Conservation (phyloP, 257 asterid genomes). For the Striga asiatica region DNA sequence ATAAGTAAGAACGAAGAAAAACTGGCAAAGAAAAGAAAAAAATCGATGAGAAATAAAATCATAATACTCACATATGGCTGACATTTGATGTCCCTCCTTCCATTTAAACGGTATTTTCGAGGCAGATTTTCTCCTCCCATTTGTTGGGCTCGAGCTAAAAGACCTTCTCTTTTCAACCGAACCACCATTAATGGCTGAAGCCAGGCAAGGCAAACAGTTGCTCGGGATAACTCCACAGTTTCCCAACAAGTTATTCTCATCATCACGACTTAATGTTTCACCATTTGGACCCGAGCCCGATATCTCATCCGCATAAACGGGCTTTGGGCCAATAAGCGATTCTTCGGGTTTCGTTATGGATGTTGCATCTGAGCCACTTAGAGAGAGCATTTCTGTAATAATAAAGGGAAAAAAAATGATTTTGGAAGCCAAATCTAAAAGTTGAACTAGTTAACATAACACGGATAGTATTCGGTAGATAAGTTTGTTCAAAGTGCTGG, state of each 20-base stretch:
- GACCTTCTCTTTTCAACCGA: constrained; percentile 66
- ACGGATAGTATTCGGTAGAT: no score
- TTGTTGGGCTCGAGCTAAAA: constrained; percentile 52
- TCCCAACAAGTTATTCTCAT: constrained; percentile 48
- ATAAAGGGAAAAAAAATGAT: no score
- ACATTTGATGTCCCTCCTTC: background rate
- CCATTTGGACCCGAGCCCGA: constrained; percentile 25
- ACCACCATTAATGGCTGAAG: constrained; percentile 53
- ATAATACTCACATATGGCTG: background rate
- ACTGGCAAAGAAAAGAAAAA: background rate
- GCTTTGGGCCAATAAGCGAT: constrained; percentile 18
- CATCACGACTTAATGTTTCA: no score
- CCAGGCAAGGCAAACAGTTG: constrained; percentile 90
- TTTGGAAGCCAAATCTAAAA: no score
- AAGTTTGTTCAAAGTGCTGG: no score
- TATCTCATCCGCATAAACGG: constrained; percentile 50
- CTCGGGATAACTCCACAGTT: constrained; percentile 68
- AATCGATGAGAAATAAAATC: background rate
- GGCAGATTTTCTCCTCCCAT: constrained; percentile 62
- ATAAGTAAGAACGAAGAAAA: no score
- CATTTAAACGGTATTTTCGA: constrained; percentile 14
- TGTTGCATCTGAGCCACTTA: constrained; percentile 20
- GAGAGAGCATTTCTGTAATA: no score
- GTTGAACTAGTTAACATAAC: no score
- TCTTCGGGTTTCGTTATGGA: constrained; percentile 33